Evolutionary conservation across 1,284 basidiomycete genomes (phyloP), one percentile per base, ranked within the genome.

Genomic region (Austroboletus novae-zelandiae): DNA sequence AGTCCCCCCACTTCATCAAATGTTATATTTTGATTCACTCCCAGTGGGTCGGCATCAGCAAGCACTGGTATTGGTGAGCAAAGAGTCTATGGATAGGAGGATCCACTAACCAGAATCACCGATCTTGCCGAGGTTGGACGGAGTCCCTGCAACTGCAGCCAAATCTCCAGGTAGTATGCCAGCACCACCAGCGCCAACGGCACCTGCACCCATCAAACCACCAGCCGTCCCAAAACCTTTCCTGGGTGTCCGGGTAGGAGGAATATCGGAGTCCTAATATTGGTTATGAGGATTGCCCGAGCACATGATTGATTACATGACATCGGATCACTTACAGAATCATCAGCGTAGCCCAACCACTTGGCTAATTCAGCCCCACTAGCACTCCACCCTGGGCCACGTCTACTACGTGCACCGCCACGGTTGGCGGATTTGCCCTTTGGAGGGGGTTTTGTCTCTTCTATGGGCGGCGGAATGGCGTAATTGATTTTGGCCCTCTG

Each of bases 1-100:
- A 99, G 74, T 6, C 97, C 97, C 32, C 97, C 97, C n/a, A 99
- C 93, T 70, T 94, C 91, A 64, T 95, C 91, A 66, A 99, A 99
- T 0, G 94, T 94, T 20, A 99, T 89, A 59, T 93, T 93, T 65
- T 89, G 84, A 61, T 96, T 94, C 8, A 97, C 90, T 17, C 95
- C 94, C 10, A 99, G 78, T 4, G 97, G 97, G 70, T 99, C 97
- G 3, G 92, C 89, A 67, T 99, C 97, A 10, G 97, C 96, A n/a
- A 96, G 81, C 41, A 83, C 93, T 83, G 48, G 30, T 59, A 35
- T 52, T 53, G 31, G 30, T 59, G 7, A 64, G 52, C 30, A 3
- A 43, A 43, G 31, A 6, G 4, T 18, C 36, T 29, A 40, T 20
- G 18, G 2, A 36, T 34, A 34, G 30, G 11, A n/a, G 27, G n/a